Evolutionary conservation across 129 eudicot genomes (phyloP), one percentile per base, ranked within the genome.

Genomic region (Helianthus tuberosus): DNA sequence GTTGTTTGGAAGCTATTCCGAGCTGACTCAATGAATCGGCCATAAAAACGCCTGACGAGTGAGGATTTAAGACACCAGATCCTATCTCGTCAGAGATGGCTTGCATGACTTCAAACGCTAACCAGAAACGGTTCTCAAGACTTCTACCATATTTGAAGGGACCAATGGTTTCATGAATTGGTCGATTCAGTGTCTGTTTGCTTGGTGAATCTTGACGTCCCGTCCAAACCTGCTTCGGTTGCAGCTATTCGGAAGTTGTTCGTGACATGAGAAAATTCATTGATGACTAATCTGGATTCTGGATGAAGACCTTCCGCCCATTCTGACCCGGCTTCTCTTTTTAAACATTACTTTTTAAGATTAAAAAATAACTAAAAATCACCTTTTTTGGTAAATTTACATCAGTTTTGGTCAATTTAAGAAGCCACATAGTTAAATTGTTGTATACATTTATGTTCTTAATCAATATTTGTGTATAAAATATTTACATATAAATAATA

Each of bases 201-300:
- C 85, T 63, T 72, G 80, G 44, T 80, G 88, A n/a, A 79, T 77
- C 75, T 84, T 83, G 36, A 32, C 16, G 77, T 81, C 8, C 88
- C 88, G 16, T 84, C 88, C 57, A 84, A 84, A 67, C 84, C 88
- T 52, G 89, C 86, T 72, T 85, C 75, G n/a, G 27, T 78, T 39
- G 91, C 86, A 17, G 86, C 91, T n/a, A 61, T 17, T 78, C 75
- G 71, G 46, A 80, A 86, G 64, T 83, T 84, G 65, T 81, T 52
- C 36, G 84, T 15, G 25, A 84, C 84, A 1, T 57, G 39, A 11
- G 82, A 20, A 25, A 87, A 84, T 75, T 84, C 86, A 1, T 78
- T 70, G 1, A 44, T 6, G 47, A 64, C 65, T 49, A 86, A 38
- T n/a, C 81, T 72, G 32, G 35, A 29, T 29, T 29, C 35, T 29